Conservation (phyloP, 768 basidiomycete genomes). For the Tylopilus vinaceipallidus region DNA sequence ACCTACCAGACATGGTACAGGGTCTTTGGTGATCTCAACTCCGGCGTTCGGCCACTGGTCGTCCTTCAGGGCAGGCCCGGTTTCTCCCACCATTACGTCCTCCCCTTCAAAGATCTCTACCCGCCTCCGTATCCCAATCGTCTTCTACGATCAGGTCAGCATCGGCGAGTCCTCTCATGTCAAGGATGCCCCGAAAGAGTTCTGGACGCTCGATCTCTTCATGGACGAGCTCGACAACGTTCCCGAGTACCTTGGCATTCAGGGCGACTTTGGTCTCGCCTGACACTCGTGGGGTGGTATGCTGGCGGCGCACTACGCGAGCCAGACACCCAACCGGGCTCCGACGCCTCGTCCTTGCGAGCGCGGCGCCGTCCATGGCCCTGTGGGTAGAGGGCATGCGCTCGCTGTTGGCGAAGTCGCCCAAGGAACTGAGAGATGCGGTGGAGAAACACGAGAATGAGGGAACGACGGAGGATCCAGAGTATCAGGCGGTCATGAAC, state of each 20-base stretch:
- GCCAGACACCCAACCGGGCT: slow-evolving; percentile 39
- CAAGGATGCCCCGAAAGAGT: slow-evolving; percentile 21
- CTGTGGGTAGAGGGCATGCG: slow-evolving; percentile 29
- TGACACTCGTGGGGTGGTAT: slow-evolving; percentile 64
- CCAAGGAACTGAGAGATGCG: slow-evolving; percentile 24
- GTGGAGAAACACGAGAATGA: slow-evolving; percentile 33
- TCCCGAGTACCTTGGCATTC: slow-evolving; percentile 41
- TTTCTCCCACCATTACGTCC: slow-evolving; percentile 39
- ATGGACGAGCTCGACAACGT: slow-evolving; percentile 53
- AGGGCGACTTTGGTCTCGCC: slow-evolving; percentile 40
- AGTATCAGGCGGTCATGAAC: slow-evolving; percentile 33
- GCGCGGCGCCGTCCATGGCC: slow-evolving; percentile 31
- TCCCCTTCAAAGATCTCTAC: slow-evolving; percentile 37
- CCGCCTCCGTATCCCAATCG: slow-evolving; percentile 35
- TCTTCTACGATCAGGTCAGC: slow-evolving; percentile 55
- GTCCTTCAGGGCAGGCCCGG: slow-evolving; percentile 48
- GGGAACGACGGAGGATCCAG: slow-evolving; percentile 31
- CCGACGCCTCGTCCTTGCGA: slow-evolving; percentile 35
- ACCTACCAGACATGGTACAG: slow-evolving; percentile 45
- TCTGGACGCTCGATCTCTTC: slow-evolving; percentile 51
- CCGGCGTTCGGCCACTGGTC: slow-evolving; percentile 35
- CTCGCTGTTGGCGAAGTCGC: slow-evolving; percentile 24
- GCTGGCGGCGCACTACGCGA: slow-evolving; percentile 42
- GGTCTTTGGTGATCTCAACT: slow-evolving; percentile 40
- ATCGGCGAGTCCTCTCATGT: slow-evolving; percentile 45